Evolutionary conservation across 306 rosid species (phyloP).

Genomic region (Dalbergia cochinchinensis): DNA sequence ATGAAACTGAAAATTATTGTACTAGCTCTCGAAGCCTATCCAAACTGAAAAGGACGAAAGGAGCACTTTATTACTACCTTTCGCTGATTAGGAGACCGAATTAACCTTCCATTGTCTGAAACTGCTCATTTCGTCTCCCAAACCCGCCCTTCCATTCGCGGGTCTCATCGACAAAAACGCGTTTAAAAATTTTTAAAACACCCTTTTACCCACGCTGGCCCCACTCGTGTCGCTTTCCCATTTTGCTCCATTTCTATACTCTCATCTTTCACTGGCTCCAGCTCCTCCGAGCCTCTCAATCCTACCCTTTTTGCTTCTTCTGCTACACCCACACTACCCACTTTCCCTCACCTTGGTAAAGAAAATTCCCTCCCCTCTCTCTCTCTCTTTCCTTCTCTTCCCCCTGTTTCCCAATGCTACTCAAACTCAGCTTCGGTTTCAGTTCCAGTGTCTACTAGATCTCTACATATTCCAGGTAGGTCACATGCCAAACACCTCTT

Average conservation of each 20-base stretch:
- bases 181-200: conserved; percentile 36
- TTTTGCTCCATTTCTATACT: conserved; percentile 39
- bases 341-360: conserved; percentile 47
- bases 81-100: conserved; percentile 15
- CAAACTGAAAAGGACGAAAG: not conserved
- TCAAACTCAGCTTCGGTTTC: conserved; percentile 36
- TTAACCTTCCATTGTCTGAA: not conserved
- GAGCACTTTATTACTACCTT: not conserved
- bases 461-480: conserved; percentile 48
- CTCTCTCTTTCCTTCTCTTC: not conserved
- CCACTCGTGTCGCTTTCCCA: conserved; percentile 32
- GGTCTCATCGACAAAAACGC: not conserved
- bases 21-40: not conserved
- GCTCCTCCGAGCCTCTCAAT: conserved; percentile 45
- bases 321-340: conserved; percentile 33
- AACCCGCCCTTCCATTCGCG: conserved; percentile 38
- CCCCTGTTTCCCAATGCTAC: conserved; percentile 41
- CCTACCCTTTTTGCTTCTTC: conserved; percentile 42
- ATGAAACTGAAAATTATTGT: not conserved
- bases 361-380: conserved; percentile 45
- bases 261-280: conserved; percentile 49
- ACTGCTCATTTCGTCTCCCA: not conserved
- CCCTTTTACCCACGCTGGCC: not conserved
- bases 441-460: conserved; percentile 55
- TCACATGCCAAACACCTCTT: conserved; percentile 2